Evolutionary conservation across 1,284 basidiomycete species (phyloP), one percentile per base, ranked within the genome.

Genomic region (Pseudozyma sp.): DNA sequence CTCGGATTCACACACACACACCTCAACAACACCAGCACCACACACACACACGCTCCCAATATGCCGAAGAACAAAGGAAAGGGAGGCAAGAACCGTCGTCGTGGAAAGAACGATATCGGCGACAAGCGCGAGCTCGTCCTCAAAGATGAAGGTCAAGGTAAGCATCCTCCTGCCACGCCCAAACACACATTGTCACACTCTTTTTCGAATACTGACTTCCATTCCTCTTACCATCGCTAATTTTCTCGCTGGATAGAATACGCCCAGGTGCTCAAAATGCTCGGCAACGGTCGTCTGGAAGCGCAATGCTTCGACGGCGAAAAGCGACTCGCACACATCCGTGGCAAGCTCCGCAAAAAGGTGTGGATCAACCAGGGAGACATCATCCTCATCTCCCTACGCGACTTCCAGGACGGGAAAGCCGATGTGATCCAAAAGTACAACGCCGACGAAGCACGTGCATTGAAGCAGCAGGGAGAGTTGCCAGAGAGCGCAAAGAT

Each of bases 281-380:
- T 99, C 55, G 97, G 97, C 57, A 99, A 99, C 85, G 97, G 97
- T 44, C 91, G 96, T 50, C 87, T 99, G 68, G 96, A 98, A 87
- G 96, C 96, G 6, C 91, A 92, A 83, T 98, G 97, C 87, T 98
- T 99, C 84, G 97, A 99, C 86, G 96, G 97, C 54, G 94, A 97
- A 88, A 98, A 97, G 87, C 89, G 96, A 80, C 88, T 99, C 84
- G 96, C 94, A 30, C 97, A 99, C 85, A 99, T 99, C 84, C 90
- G 97, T 86, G 97, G 97, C 58, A 98, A 98, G 88, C 95, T 99
- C 93, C 88, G 97, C 84, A 99, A 99, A 87, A 99, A 99, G 91
- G 95, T 99, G 81, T 99, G 97, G 97, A 99, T 99, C 86, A 97
- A 97, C 85, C 93, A 95, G 81, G 97, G 97, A 79, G 97, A 99